Evolutionary conservation across 208 protist species (phyloP).

Genomic region (Crithidia fasciculata): DNA sequence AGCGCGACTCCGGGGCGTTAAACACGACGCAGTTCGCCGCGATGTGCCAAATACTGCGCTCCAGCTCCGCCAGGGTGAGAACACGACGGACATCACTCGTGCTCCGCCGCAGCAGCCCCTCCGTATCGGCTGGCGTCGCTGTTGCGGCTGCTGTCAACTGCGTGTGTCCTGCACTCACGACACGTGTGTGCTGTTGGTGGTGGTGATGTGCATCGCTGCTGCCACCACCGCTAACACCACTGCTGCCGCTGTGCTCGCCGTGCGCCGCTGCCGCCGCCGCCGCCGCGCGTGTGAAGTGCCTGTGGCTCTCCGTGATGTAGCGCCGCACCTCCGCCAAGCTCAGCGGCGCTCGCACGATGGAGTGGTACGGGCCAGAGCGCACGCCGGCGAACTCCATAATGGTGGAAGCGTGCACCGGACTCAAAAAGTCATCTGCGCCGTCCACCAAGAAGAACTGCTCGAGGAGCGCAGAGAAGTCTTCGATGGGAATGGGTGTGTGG

Average conservation of each 20-base stretch:
- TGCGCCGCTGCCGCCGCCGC: not conserved
- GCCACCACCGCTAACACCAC: not conserved
- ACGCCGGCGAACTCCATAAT: slow-evolving; percentile 89
- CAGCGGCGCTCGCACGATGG: slow-evolving; percentile 56
- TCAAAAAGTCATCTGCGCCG: slow-evolving; percentile 69
- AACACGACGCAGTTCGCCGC: slow-evolving; percentile 85
- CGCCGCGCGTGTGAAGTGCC: slow-evolving; percentile 39
- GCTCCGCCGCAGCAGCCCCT: slow-evolving; percentile 10
- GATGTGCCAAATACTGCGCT: slow-evolving; percentile 80
- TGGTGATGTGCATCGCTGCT: not conserved
- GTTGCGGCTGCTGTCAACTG: slow-evolving; percentile 32
- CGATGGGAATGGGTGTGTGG: slow-evolving; percentile 56
- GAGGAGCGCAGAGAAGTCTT: slow-evolving; percentile 64
- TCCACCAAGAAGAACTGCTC: slow-evolving; percentile 69
- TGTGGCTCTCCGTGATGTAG: slow-evolving; percentile 59
- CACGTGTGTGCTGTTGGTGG: too few species aligned
- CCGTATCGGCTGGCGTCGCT: not conserved
- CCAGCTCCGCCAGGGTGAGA: slow-evolving; percentile 69
- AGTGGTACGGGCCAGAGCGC: slow-evolving; percentile 63
- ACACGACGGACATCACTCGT: slow-evolving; percentile 30
- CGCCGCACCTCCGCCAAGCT: slow-evolving; percentile 62
- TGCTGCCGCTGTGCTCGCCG: slow-evolving; percentile 11
- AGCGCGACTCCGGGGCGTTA: slow-evolving; percentile 82
- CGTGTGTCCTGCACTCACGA: slow-evolving; percentile 15
- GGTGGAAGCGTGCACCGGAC: slow-evolving; percentile 59